Conservation (phyloP, 2,329 filamentous ascomycete species). For the Colletotrichum caudatum region DNA sequence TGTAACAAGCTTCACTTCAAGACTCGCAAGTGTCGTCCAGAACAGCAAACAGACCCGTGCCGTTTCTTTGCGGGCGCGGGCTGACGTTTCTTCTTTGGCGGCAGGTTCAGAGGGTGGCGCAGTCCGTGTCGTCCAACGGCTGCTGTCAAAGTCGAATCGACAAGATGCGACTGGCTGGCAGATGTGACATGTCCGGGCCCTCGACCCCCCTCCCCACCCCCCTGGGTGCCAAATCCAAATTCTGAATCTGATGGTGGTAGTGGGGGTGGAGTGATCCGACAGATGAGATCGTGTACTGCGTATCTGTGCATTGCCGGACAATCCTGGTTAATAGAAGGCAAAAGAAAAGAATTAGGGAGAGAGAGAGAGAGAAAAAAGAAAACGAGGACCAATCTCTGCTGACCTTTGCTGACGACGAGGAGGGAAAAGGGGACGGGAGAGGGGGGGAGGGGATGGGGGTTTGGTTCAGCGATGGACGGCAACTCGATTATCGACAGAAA, state of each 20-base stretch:
- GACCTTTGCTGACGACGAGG: constrained; percentile 18
- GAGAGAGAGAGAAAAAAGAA: constrained; percentile 24
- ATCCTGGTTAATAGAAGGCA: constrained; percentile 14
- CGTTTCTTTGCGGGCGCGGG: constrained; percentile 21
- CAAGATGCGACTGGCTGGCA: constrained; percentile 40
- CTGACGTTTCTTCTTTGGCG: constrained; percentile 36
- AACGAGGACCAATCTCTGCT: constrained; percentile 19
- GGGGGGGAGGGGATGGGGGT: no score
- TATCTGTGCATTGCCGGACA: constrained; percentile 14
- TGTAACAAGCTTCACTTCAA: constrained; percentile 40
- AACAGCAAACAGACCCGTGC: constrained; percentile 33
- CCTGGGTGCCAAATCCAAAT: constrained; percentile 31
- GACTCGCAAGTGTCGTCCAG: constrained; percentile 40
- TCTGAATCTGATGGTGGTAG: constrained; percentile 20
- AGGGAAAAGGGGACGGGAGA: not conserved
- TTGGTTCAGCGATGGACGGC: not conserved
- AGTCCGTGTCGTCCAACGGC: constrained; percentile 33
- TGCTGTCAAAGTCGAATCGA: constrained; percentile 29
- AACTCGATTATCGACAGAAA: constrained; percentile 36
- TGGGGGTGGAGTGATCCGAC: constrained; percentile 14
- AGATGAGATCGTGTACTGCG: constrained; percentile 28
- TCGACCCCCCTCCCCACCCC: not conserved
- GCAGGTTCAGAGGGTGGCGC: constrained; percentile 36
- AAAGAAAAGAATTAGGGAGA: not conserved
- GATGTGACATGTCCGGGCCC: constrained; percentile 37